A percentile compares a stretch with the other conserved stretches of the same genome.
Conservation (phyloP, 352 stramenopile genomes). For the Phytophthora agathidicida region DNA sequence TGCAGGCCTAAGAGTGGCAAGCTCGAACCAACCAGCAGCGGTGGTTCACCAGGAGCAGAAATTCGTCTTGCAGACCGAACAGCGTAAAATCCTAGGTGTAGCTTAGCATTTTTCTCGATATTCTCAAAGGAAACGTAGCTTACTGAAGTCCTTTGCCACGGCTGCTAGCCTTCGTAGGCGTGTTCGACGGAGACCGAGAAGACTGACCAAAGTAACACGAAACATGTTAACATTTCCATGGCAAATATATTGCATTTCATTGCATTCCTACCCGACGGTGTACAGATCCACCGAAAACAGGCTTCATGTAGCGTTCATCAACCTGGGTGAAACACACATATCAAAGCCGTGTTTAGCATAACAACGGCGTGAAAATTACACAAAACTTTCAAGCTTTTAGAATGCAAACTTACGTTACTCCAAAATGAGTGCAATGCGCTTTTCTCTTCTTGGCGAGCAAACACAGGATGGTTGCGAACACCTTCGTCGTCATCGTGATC, state of each 20-base stretch:
- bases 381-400: not conserved
- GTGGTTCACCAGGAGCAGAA: conserved; percentile 9
- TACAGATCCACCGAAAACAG: conserved; percentile 59
- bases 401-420: conserved; percentile 46
- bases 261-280: conserved; percentile 29
- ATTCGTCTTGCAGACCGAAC: conserved; percentile 24
- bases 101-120: not conserved
- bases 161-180: not conserved
- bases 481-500: conserved; percentile 47
- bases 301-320: conserved; percentile 74
- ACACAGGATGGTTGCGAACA: conserved; percentile 21
- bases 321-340: conserved; percentile 35
- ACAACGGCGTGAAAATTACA: not conserved
- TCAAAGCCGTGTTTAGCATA: too few relatives aligned
- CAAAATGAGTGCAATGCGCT: conserved; percentile 66
- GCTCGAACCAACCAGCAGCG: not conserved
- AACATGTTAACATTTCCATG: not conserved
- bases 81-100: conserved; percentile 7
- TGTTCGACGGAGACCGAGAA: conserved; percentile 1
- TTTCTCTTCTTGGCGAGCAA: conserved; percentile 27
- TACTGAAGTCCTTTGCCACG: conserved; percentile 14
- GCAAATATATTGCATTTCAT: not conserved
- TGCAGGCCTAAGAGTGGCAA: conserved; percentile 23
- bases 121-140: not conserved
- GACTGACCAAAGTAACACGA: not conserved